Percentiles rank a stretch among this genome's conserved stretches.
These are phyloP conservation scores for Diatrype stigma DNA, from an alignment of 2,329 filamentous ascomycete genomes.

Conservation along the genomic window DNA sequence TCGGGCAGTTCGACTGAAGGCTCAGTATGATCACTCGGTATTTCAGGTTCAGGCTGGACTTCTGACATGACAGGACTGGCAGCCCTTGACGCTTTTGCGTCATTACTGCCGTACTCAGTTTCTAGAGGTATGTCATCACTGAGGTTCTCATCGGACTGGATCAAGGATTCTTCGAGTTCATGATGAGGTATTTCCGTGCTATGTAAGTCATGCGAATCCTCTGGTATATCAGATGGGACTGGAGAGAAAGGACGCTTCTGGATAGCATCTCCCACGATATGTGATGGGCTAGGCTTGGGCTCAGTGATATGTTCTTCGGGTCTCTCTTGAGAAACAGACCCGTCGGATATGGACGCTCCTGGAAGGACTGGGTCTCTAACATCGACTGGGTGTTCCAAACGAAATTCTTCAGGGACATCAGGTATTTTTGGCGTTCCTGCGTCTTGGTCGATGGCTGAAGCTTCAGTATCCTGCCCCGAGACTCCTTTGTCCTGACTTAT, in stretches of 20 bases:
- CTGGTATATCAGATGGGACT: not conserved
- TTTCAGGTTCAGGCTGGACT: not conserved
- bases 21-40: not conserved
- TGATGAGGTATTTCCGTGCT: not conserved
- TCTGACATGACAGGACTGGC: not conserved
- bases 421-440: not conserved
- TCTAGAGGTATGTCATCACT: not conserved
- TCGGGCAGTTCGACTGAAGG: not conserved
- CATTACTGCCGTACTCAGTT: not conserved
- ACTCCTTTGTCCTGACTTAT: not conserved
- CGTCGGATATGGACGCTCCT: not conserved
- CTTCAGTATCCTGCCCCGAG: not conserved
- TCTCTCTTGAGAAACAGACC: not conserved
- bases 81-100: not conserved
- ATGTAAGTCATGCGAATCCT: not conserved
- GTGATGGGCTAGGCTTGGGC: not conserved
- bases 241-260: not conserved
- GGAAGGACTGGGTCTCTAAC: not conserved
- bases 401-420: not conserved
- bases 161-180: not conserved
- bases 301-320: not conserved
- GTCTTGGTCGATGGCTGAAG: not conserved
- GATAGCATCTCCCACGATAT: not conserved
- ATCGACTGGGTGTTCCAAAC: not conserved
- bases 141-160: not conserved